Base-by-base conservation (phyloP, 345 rosid species). In the Carallia pectinifolia region DNA sequence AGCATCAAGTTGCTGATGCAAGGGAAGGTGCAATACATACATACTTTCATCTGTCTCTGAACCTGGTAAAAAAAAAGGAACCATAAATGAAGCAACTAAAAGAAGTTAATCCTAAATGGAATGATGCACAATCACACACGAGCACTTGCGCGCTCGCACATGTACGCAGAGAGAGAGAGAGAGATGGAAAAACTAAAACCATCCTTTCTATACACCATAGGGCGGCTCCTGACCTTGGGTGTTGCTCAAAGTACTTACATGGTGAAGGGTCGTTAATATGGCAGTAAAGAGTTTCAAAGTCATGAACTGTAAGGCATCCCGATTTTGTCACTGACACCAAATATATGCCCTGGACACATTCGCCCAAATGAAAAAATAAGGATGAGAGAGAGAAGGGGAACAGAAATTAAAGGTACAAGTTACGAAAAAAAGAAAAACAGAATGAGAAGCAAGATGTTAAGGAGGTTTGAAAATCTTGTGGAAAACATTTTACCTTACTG, bases 301-400 rank as follows among this genome's bases (percentile, higher is more conserved):
- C 97, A 85, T 92, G 93, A 18, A 95, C 90, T 4, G 84, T 89
- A 77, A 92, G 74, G 86, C 99, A 92, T 63, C 97, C 93, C 1
- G 90, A 75, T 81, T 81, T 86, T 39, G 97, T 89, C 30, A 85
- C 97, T 16, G 97, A 87, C 30, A 79, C 97, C 73, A 90, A 55
- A 74, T 90, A 92, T 74, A 90, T 73, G 77, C 99, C 99, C 97
- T 92, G 88, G 65, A 76, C 27, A 72, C 6, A n/a, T 52, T 50
- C 18, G 9, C 31, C 29, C 4, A 12, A 16, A 61, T 12, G 13
- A 31, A 33, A 13, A 44, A 2, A 29, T 7, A 40, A 29, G 39
- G 53, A 38, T 7, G 33, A 38, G 17, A 16, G 48, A 5, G 58
- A 39, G n/a, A 62, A 55, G 30, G 33, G 47, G 6, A 6, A 6